Conservation (phyloP, 2,329 filamentous ascomycete genomes). For the Trichophyton verrucosum region DNA sequence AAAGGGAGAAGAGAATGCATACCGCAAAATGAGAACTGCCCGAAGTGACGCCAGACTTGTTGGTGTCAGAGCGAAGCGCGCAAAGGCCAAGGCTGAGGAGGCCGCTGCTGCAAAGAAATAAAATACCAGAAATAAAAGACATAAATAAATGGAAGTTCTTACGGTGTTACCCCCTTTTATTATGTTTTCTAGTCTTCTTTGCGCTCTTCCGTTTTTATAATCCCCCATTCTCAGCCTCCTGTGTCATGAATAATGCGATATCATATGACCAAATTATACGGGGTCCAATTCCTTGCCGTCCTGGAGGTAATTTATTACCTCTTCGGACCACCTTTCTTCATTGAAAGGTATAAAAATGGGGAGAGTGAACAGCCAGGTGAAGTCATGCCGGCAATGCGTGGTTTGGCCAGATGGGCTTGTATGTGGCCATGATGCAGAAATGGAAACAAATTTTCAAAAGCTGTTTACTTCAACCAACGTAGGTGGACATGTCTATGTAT, state of each 20-base stretch:
- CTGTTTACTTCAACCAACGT: neutral
- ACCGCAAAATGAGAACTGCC: constrained; percentile 69
- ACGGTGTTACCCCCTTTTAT: constrained; percentile 1
- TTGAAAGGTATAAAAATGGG: neutral
- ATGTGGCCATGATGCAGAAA: neutral
- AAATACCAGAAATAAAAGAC: constrained; percentile 20
- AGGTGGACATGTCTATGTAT: neutral
- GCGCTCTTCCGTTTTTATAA: constrained; percentile 11
- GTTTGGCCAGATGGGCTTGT: neutral
- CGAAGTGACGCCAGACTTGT: constrained; percentile 70
- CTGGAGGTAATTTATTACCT: neutral
- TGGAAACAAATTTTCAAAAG: neutral
- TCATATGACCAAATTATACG: constrained; percentile 3
- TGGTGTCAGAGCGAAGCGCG: constrained; percentile 87
- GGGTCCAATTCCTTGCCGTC: neutral
- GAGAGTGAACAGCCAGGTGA: neutral
- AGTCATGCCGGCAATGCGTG: neutral
- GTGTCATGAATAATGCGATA: constrained; percentile 7
- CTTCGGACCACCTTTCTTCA: neutral
- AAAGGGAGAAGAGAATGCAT: constrained; percentile 72
- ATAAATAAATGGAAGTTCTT: constrained; percentile 5
- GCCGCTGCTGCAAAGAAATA: constrained; percentile 45
- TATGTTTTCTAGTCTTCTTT: constrained; percentile 8
- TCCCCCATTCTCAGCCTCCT: neutral
- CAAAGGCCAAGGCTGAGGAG: constrained; percentile 64